Evolutionary conservation across 148 eudicot species (phyloP).

Genomic region (Salicornia ramosissima): DNA sequence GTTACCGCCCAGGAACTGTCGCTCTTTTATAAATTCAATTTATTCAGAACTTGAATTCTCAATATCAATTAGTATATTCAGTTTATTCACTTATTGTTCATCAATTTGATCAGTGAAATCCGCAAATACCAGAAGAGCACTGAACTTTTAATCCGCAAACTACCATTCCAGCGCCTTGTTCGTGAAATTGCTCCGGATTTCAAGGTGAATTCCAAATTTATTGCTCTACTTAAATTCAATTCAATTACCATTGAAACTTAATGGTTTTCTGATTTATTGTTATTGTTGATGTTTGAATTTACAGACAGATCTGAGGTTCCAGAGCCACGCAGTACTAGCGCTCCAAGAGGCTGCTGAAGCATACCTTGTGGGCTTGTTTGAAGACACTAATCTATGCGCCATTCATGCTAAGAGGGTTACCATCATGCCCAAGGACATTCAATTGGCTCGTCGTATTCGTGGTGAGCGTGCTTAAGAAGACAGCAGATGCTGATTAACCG

Average conservation of each 20-base stretch:
- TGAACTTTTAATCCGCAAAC: slow-evolving; percentile 57
- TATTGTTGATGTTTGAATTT: neutral
- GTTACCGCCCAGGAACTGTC: slow-evolving; percentile 64
- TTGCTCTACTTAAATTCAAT: neutral
- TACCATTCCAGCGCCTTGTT: slow-evolving; percentile 62
- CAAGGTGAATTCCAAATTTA: slow-evolving; percentile 23
- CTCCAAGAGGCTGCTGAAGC: too few species aligned
- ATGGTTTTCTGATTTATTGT: neutral
- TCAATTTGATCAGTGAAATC: slow-evolving; percentile 46
- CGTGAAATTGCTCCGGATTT: slow-evolving; percentile 68
- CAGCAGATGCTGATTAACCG: too few species aligned
- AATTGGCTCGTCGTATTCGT: slow-evolving; percentile 43
- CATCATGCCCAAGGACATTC: too few species aligned
- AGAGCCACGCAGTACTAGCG: slow-evolving; percentile 60
- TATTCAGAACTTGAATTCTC: neutral
- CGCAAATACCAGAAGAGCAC: slow-evolving; percentile 75
- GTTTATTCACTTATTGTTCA: too few species aligned
- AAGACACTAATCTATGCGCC: too few species aligned
- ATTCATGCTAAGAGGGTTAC: too few species aligned
- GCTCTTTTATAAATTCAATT: slow-evolving; percentile 28
- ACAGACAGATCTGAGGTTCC: slow-evolving; percentile 51
- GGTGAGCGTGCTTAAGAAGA: slow-evolving; percentile 51
- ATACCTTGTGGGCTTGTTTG: too few species aligned
- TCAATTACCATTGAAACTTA: too few species aligned
- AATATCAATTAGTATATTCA: too few species aligned